These are phyloP conservation scores for Tulasnella sp. DNA, from an alignment of 768 basidiomycete genomes.

Conservation along the genomic window DNA sequence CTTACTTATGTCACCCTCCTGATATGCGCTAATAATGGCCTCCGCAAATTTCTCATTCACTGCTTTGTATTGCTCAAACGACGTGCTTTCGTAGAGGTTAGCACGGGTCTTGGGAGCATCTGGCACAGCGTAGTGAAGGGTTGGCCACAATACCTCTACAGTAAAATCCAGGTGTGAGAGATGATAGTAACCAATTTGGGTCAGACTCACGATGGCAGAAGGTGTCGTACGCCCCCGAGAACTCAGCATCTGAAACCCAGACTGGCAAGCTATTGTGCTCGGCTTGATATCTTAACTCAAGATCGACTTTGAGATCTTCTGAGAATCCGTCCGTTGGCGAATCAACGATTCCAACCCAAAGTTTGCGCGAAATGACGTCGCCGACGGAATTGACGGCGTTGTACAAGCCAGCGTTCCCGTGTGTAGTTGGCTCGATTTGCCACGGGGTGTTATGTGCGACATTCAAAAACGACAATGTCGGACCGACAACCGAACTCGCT, in stretches of 20 bases:
- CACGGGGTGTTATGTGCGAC: slow-evolving; percentile 24
- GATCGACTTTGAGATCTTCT: slow-evolving; percentile 40
- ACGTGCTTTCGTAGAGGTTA: slow-evolving; percentile 61
- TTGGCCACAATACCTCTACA: slow-evolving; percentile 65
- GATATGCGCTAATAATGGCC: slow-evolving; percentile 62
- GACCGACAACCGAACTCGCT: slow-evolving; percentile 24
- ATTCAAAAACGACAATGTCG: slow-evolving; percentile 15
- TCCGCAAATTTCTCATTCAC: slow-evolving; percentile 88
- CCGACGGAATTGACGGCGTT: slow-evolving; percentile 62
- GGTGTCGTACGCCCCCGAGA: slow-evolving; percentile 67
- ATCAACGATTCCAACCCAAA: slow-evolving; percentile 64
- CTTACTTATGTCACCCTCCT: slow-evolving; percentile 73
- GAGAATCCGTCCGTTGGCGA: slow-evolving; percentile 52
- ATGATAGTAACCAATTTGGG: background rate
- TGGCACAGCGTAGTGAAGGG: slow-evolving; percentile 73
- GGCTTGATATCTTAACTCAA: slow-evolving; percentile 38
- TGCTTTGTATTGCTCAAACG: slow-evolving; percentile 73
- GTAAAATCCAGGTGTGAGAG: background rate
- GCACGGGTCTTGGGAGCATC: slow-evolving; percentile 73
- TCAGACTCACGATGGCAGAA: slow-evolving; percentile 52
- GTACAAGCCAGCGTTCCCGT: slow-evolving; percentile 71
- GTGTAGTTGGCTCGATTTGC: slow-evolving; percentile 48
- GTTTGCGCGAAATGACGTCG: slow-evolving; percentile 36
- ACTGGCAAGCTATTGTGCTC: slow-evolving; percentile 40
- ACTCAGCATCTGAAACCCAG: slow-evolving; percentile 57